These are phyloP conservation scores for Castanopsis chinensis DNA, from an alignment of 306 rosid genomes.

Conservation along the genomic window DNA sequence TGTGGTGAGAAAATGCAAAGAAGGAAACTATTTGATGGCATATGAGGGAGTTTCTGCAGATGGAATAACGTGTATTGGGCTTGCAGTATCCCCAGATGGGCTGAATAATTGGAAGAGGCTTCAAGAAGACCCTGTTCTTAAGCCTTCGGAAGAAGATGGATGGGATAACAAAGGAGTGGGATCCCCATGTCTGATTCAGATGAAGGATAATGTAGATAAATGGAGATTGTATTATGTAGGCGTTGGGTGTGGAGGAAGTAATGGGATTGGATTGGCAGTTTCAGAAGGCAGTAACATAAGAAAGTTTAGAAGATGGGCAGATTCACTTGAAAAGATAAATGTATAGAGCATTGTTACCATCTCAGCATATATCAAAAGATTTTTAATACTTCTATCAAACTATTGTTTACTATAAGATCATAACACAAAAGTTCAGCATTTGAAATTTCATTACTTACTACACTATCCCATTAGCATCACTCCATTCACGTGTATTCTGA, in stretches of 20 bases:
- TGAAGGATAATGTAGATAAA: slow-evolving; percentile 4
- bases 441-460: background rate
- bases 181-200: slow-evolving; percentile 27
- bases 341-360: slow-evolving; percentile 4
- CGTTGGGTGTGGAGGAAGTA: slow-evolving; percentile 11
- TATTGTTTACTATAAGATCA: background rate
- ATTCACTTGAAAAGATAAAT: background rate
- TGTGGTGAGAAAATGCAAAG: slow-evolving; percentile 16
- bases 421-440: background rate
- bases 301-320: slow-evolving; percentile 25
- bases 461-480: background rate
- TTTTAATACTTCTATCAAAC: background rate
- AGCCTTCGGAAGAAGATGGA: background rate
- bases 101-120: slow-evolving; percentile 15
- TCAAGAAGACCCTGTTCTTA: background rate
- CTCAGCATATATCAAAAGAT: background rate
- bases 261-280: slow-evolving; percentile 33
- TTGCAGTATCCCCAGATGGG: slow-evolving; percentile 20
- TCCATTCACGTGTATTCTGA: background rate
- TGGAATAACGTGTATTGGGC: slow-evolving; percentile 15
- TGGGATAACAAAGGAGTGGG: slow-evolving; percentile 29
- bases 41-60: slow-evolving; percentile 18
- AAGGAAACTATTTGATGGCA: slow-evolving; percentile 18
- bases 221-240: slow-evolving; percentile 31
- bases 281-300: slow-evolving; percentile 18